Percentiles rank a stretch among this genome's conserved stretches.
Evolutionary conservation across 306 rosid genomes (phyloP).

Genomic region (Glycyrrhiza uralensis): DNA sequence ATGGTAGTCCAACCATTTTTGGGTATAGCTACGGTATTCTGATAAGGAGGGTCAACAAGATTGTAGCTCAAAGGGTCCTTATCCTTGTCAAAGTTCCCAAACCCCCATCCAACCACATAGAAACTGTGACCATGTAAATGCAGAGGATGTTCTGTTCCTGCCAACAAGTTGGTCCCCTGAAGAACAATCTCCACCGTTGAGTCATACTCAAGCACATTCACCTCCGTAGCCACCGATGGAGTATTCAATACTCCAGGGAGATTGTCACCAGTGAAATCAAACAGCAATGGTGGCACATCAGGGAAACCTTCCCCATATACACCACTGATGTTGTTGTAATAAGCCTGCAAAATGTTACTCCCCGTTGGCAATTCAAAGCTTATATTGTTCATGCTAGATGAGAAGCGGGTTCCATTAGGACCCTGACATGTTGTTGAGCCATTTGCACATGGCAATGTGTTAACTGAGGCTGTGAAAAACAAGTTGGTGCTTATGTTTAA

Average conservation of each 20-base stretch:
- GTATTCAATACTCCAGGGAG: neutral
- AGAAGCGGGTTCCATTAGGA: constrained; percentile 19
- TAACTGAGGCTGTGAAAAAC: constrained; percentile 38
- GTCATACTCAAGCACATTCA: constrained; percentile 34
- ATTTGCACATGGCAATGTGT: constrained; percentile 36
- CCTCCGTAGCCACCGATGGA: constrained; percentile 39
- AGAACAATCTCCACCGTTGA: constrained; percentile 46
- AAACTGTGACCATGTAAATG: constrained; percentile 56
- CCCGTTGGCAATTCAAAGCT: constrained; percentile 36
- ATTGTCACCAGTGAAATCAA: constrained; percentile 36
- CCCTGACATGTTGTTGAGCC: constrained; percentile 30
- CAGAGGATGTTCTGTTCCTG: constrained; percentile 22
- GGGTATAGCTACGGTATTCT: constrained; percentile 45
- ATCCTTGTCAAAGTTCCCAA: constrained; percentile 49
- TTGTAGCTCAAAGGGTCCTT: constrained; percentile 43
- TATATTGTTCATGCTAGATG: constrained; percentile 59
- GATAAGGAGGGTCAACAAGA: constrained; percentile 52
- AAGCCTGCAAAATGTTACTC: constrained; percentile 38
- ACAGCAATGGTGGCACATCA: constrained; percentile 26
- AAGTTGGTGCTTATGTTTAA: constrained; percentile 18
- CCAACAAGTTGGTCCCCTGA: constrained; percentile 34
- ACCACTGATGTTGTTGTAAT: constrained; percentile 38
- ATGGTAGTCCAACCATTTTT: constrained; percentile 43
- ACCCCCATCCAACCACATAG: constrained; percentile 52
- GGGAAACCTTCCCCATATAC: constrained; percentile 39